phyloP scores from a whole-genome alignment of 2,329 filamentous ascomycete species.

The Pyrenochaeta sp. region DNA sequence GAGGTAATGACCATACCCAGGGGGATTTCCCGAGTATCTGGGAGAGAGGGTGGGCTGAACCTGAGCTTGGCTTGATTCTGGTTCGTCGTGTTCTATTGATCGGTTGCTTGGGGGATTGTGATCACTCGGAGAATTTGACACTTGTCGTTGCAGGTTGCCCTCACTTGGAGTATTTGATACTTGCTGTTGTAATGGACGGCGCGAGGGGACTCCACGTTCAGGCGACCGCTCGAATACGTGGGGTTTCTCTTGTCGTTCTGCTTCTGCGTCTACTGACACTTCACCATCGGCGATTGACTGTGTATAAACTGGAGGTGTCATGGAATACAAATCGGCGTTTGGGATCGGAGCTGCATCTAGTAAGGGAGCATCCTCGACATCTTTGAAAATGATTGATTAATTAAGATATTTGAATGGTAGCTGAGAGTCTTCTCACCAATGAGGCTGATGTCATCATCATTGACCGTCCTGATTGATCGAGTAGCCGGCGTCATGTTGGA shows the following conservation, averaged over 20 bases:
- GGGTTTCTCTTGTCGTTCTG: conserved; percentile 15
- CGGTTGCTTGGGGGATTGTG: too few relatives aligned
- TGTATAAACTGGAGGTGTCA: conserved; percentile 30
- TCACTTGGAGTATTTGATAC: neutral
- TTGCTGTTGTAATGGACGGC: neutral
- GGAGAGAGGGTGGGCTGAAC: neutral
- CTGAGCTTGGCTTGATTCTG: neutral
- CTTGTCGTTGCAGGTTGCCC: neutral
- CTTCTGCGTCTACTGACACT: conserved; percentile 24
- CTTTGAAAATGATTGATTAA: neutral
- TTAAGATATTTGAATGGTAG: neutral
- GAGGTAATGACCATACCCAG: conserved; percentile 15
- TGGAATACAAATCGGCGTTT: conserved; percentile 26
- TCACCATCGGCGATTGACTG: conserved; percentile 17
- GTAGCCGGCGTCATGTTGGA: neutral
- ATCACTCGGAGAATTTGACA: neutral
- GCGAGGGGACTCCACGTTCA: neutral
- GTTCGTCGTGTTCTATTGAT: neutral
- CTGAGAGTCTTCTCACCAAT: neutral
- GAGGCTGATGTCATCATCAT: neutral
- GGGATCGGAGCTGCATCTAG: conserved; percentile 4
- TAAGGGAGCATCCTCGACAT: neutral
- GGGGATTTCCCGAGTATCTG: neutral
- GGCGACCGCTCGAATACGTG: neutral
- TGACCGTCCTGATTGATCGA: neutral